Evolutionary conservation across 352 stramenopile species (phyloP), one percentile per base, ranked within the genome.

Genomic region (Pythium sukuiense): DNA sequence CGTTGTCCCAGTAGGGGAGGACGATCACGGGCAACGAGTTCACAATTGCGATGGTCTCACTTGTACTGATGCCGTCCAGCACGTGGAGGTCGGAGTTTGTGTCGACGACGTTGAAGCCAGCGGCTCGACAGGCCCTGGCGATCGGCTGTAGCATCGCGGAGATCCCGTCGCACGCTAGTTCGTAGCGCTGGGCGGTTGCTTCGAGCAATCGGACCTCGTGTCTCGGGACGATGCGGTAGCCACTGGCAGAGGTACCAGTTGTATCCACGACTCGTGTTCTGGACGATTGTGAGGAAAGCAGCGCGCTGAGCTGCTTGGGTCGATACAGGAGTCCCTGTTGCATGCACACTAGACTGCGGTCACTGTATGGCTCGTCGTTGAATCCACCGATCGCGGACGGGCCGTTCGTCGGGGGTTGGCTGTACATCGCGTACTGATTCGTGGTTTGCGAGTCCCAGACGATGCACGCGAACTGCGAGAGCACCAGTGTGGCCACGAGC

Each of bases 281-380:
- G 52, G 16, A n/a, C 14, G 52, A 41, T 4, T 27, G 20, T 14
- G 46, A 48, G 5, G 39, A 13, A n/a, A 87, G 56, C 30, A 73
- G 61, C 9, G 76, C 71, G 24, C 73, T 76, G 3, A 88, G 66
- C 18, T 79, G 63, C 8, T 76, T 56, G 18, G 79, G 69, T 48
- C 73, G 64, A 53, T 81, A 83, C 14, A 76, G 65, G 0, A 67
- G 60, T 9, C 77, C 79, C 35, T 79, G 64, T 12, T 67, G 70
- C 1, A 84, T 63, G 46, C 81, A 88, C 13, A 70, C 76, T 16
- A 90, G 7, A 0, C 76, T 6, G 7, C 81, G 79, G 48, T 88
- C 81, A 3, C 70, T 76, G 55, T 76, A 83, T 3, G 73, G 76
- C 24, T 82, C 79, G 33, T 88, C 81, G 59, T 87, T 86, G 43